Percentiles rank a stretch among this genome's conserved stretches.
These are phyloP conservation scores for Cystofilobasidium macerans DNA, from an alignment of 768 basidiomycete genomes.

Conservation along the genomic window DNA sequence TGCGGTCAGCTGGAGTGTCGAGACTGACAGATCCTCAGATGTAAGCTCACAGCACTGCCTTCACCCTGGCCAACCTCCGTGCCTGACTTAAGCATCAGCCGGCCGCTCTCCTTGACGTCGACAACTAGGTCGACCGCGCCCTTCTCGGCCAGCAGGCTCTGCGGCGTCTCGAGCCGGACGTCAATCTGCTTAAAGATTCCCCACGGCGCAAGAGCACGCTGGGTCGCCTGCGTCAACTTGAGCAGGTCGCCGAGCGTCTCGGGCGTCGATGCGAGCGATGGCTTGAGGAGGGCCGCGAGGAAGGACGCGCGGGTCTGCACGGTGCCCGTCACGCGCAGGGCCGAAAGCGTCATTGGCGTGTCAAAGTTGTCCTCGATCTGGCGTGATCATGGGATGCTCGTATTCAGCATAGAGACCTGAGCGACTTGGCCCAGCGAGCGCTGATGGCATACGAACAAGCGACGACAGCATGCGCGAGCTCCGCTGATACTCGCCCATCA, in stretches of 20 bases:
- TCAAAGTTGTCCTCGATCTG: conserved; percentile 45
- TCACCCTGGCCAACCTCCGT: conserved; percentile 91
- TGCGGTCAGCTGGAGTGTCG: background rate
- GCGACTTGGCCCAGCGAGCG: background rate
- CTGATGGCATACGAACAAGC: background rate
- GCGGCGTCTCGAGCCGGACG: conserved; percentile 52
- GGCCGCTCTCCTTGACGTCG: conserved; percentile 60
- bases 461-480: conserved; percentile 6
- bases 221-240: conserved; percentile 56
- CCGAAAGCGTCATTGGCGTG: conserved; percentile 55
- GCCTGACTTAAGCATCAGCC: conserved; percentile 65
- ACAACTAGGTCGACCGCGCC: conserved; percentile 72
- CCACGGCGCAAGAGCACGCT: conserved; percentile 55
- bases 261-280: conserved; percentile 45
- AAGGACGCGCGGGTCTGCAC: conserved; percentile 63
- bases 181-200: conserved; percentile 65
- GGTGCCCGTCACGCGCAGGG: conserved; percentile 74
- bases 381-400: background rate
- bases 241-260: conserved; percentile 55
- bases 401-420: background rate
- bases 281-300: conserved; percentile 64
- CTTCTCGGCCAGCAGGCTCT: conserved; percentile 46
- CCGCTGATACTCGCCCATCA: conserved; percentile 19
- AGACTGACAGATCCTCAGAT: background rate
- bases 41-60: conserved; percentile 64